Base-by-base conservation (phyloP, 2,329 filamentous ascomycete genomes). In the Xylariaceae sp. region DNA sequence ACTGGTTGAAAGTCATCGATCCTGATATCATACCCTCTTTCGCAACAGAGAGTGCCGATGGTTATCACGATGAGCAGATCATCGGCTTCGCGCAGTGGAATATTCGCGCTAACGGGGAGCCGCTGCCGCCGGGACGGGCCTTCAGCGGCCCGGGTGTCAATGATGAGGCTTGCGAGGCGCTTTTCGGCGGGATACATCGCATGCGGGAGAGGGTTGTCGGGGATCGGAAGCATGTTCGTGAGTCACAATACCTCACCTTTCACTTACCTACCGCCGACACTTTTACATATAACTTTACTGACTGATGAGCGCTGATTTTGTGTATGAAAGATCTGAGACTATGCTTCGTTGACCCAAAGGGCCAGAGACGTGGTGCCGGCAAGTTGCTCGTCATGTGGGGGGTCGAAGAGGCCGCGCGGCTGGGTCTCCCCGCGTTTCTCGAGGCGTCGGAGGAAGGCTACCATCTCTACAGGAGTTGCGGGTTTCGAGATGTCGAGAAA, bases 341-440 rank as follows among this genome's bases (percentile, higher is more conserved):
- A 23, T 58, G 73, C 4, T 60, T 61, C n/a, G 69, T 68, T n/a
- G 63, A 69, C 43, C 70, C 70, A 0, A 60, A 67, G 11, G 66
- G 70, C 39, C 64, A 69, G 39, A 50, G 64, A 6, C 65, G 67
- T n/a, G 69, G 68, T 2, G 68, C 68, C 2, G 69, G 62, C 3
- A 55, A 57, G 6, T 59, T 68, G 56, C 55, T 73, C 25, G 52
- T 70, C n/a, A 55, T 60, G 44, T 67, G 62, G 60, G 65, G 64
- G 0, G 53, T 68, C 11, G 65, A 69, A 27, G 55, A 68, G 21
- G 64, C 67, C 2, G 62, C 64, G 44, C 56, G 52, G 19, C 57
- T 62, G 19, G 59, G 62, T 5, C 43, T 70, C 10, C 56, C 61
- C 3, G 62, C 58, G 1, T 71, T 65, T 39, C 57, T 73, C 3